A percentile compares a stretch with the other conserved stretches of the same genome.
phyloP scores from a whole-genome alignment of 2,329 filamentous ascomycete species.

The Anisogramma anomala region DNA sequence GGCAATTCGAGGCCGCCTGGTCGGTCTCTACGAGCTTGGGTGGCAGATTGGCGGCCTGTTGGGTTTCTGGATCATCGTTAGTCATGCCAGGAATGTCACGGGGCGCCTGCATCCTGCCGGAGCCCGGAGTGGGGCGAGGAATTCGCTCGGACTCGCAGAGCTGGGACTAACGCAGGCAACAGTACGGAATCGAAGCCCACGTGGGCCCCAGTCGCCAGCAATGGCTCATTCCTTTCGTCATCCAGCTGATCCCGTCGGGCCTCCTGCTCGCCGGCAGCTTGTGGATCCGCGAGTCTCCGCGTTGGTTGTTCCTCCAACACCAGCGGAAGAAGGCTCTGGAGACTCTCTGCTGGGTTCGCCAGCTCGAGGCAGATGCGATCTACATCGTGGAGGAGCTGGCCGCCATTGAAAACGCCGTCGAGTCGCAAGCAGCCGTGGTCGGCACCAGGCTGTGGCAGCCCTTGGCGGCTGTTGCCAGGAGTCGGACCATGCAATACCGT shows the following conservation, averaged over 20 bases:
- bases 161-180: neutral
- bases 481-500: conserved; percentile 42
- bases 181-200: conserved; percentile 17
- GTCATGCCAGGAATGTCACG: too few species aligned
- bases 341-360: conserved; percentile 44
- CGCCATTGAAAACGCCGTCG: conserved; percentile 37
- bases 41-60: conserved; percentile 34
- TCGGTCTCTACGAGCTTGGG: conserved; percentile 12
- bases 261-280: conserved; percentile 36
- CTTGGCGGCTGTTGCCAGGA: conserved; percentile 36
- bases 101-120: conserved; percentile 14
- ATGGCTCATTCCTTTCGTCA: conserved; percentile 40
- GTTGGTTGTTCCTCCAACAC: conserved; percentile 47
- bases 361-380: conserved; percentile 34
- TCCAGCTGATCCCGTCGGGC: conserved; percentile 44
- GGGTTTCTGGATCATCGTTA: conserved; percentile 38
- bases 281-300: conserved; percentile 43
- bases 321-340: conserved; percentile 38
- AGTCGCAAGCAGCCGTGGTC: conserved; percentile 40
- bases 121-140: neutral
- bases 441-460: conserved; percentile 51
- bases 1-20: conserved; percentile 8
- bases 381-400: conserved; percentile 54
- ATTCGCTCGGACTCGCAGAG: neutral
- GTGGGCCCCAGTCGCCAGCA: conserved; percentile 19